Conservation (phyloP, 148 eudicot species). For the Chenopodium suecicum region DNA sequence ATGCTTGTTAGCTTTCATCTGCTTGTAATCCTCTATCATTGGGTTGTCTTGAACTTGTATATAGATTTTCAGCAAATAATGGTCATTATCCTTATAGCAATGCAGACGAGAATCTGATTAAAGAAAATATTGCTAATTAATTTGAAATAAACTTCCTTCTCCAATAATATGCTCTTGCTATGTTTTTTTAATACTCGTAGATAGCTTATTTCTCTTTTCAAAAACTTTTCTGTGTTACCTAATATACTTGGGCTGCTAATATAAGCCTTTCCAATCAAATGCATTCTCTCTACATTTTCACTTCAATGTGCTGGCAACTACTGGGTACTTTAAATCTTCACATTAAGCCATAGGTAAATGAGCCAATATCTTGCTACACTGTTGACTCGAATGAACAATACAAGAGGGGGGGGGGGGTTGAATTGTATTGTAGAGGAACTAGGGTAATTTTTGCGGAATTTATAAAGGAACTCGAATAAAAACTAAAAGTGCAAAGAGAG, state of each 20-base stretch:
- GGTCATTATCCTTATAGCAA: not conserved
- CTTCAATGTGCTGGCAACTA: not conserved
- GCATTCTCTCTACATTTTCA: not conserved
- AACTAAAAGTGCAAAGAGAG: too few relatives aligned
- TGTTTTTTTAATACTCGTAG: not conserved
- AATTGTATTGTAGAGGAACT: too few relatives aligned
- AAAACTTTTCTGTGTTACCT: not conserved
- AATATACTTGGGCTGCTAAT: not conserved
- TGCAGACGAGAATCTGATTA: not conserved
- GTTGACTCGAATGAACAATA: not conserved
- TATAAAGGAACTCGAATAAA: too few relatives aligned
- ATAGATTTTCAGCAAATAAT: too few relatives aligned
- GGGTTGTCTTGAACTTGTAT: not conserved
- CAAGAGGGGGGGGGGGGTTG: too few relatives aligned
- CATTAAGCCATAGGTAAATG: not conserved
- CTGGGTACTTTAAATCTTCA: not conserved
- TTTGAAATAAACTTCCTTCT: not conserved
- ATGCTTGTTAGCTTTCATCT: too few relatives aligned
- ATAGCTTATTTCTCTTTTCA: not conserved
- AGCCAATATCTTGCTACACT: not conserved
- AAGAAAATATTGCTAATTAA: not conserved
- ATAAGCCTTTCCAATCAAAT: not conserved
- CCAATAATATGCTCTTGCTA: not conserved
- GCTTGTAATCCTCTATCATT: too few relatives aligned
- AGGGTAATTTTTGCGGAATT: too few relatives aligned